Percentiles rank a stretch among this genome's conserved stretches.
These are phyloP conservation scores for Lachnellula arida DNA, from an alignment of 2,329 filamentous ascomycete genomes.

Conservation along the genomic window DNA sequence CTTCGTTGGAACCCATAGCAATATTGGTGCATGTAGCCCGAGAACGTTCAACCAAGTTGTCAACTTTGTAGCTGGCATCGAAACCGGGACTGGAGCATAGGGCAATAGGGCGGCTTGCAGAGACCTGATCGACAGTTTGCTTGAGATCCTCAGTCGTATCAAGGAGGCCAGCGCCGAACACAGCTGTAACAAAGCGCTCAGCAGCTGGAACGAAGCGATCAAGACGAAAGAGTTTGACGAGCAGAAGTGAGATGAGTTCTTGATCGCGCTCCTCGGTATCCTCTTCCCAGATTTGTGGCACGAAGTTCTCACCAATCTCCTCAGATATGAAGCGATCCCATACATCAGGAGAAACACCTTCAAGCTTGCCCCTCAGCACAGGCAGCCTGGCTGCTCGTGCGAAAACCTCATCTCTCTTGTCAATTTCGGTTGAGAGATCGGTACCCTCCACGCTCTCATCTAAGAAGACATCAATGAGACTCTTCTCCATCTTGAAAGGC, in stretches of 20 bases:
- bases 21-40: slow-evolving; percentile 88
- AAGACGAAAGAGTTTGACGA: slow-evolving; percentile 92
- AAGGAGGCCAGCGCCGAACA: slow-evolving; percentile 80
- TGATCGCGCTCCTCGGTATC: slow-evolving; percentile 63
- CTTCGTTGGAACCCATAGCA: slow-evolving; percentile 98
- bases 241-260: slow-evolving; percentile 74
- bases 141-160: slow-evolving; percentile 82
- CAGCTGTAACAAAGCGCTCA: slow-evolving; percentile 80
- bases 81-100: slow-evolving; percentile 94
- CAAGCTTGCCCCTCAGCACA: slow-evolving; percentile 68
- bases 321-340: slow-evolving; percentile 84
- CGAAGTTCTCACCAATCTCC: slow-evolving; percentile 78
- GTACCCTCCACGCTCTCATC: slow-evolving; percentile 70
- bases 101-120: slow-evolving; percentile 78
- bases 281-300: slow-evolving; percentile 72
- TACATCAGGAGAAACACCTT: slow-evolving; percentile 53
- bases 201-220: slow-evolving; percentile 92
- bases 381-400: slow-evolving; percentile 62
- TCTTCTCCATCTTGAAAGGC: slow-evolving; percentile 94
- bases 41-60: slow-evolving; percentile 82
- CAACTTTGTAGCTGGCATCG: slow-evolving; percentile 98
- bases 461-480: slow-evolving; percentile 78
- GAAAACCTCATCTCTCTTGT: slow-evolving; percentile 64
- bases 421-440: slow-evolving; percentile 68
- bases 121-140: slow-evolving; percentile 78